Evolutionary conservation across 2,329 filamentous ascomycete genomes (phyloP).

Genomic region (Fusarium mangiferae): DNA sequence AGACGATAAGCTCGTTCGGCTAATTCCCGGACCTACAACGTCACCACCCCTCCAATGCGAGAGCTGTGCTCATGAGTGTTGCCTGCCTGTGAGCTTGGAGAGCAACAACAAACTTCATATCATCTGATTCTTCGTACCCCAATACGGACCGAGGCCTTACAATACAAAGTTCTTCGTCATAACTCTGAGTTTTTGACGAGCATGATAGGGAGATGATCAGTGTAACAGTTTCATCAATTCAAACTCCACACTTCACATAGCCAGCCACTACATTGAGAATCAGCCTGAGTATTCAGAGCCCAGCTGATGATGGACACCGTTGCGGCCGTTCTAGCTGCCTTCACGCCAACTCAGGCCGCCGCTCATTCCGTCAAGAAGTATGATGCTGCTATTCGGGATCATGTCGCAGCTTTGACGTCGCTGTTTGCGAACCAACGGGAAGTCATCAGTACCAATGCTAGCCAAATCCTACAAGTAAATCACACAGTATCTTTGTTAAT

Average conservation of each 20-base stretch:
- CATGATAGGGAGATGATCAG: conserved; percentile 14
- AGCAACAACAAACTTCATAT: conserved; percentile 12
- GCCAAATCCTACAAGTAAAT: conserved; percentile 55
- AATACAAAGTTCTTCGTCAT: not conserved
- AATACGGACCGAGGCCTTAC: not conserved
- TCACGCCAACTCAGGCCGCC: conserved; percentile 49
- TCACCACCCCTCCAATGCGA: conserved; percentile 34
- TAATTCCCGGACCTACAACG: conserved; percentile 30
- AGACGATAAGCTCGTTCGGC: conserved; percentile 23
- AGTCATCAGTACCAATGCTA: conserved; percentile 49
- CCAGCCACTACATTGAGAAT: not conserved
- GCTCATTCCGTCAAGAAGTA: conserved; percentile 49
- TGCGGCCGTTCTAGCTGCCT: conserved; percentile 51
- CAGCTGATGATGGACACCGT: conserved; percentile 47
- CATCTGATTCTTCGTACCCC: not conserved
- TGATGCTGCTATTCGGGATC: conserved; percentile 52
- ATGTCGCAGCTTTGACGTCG: conserved; percentile 52
- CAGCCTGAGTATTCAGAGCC: not conserved
- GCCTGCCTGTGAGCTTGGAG: conserved; percentile 34
- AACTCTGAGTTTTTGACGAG: not conserved
- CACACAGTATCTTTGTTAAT: not conserved
- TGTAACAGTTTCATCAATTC: conserved; percentile 10
- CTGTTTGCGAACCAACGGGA: conserved; percentile 49
- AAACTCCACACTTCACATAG: conserved; percentile 22
- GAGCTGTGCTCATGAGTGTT: conserved; percentile 36